phyloP scores from a whole-genome alignment of 2,329 filamentous ascomycete species.

The Colletotrichum abscissum region DNA sequence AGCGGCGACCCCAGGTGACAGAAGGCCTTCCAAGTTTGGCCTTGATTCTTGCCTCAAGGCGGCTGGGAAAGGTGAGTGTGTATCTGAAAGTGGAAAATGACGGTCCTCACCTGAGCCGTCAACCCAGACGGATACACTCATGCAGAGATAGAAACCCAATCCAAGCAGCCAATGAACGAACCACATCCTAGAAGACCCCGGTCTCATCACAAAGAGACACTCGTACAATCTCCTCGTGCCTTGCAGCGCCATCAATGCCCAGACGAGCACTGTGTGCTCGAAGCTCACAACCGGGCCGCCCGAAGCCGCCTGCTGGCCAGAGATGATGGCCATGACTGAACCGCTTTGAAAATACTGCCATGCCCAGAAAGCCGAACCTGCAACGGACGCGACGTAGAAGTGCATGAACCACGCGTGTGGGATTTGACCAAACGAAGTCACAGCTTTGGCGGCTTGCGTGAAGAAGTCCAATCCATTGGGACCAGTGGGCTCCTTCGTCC shows the following conservation, averaged over 20 bases:
- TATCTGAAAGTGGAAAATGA: neutral
- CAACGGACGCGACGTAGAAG: constrained; percentile 82
- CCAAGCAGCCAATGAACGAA: constrained; percentile 85
- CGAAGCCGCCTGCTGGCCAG: constrained; percentile 47
- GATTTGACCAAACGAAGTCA: constrained; percentile 65
- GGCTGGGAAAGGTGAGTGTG: constrained; percentile 11
- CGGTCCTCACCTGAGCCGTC: constrained; percentile 76
- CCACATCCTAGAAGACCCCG: constrained; percentile 84
- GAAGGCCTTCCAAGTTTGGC: neutral
- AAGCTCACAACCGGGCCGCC: constrained; percentile 62
- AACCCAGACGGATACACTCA: constrained; percentile 84
- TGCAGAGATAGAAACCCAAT: constrained; percentile 78
- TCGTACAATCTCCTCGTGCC: constrained; percentile 82
- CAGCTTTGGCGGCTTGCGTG: constrained; percentile 23
- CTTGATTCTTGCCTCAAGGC: neutral
- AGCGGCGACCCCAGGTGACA: constrained; percentile 55
- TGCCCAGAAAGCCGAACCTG: constrained; percentile 80
- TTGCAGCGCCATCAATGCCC: constrained; percentile 81
- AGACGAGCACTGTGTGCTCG: constrained; percentile 73
- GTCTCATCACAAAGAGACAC: constrained; percentile 71
- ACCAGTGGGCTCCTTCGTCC: constrained; percentile 20
- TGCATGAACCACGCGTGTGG: constrained; percentile 91
- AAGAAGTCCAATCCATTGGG: constrained; percentile 9
- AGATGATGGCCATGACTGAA: constrained; percentile 59
- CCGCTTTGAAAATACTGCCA: constrained; percentile 70